Evolutionary conservation across 345 rosid genomes (phyloP).

Genomic region (Pistacia atlantica): DNA sequence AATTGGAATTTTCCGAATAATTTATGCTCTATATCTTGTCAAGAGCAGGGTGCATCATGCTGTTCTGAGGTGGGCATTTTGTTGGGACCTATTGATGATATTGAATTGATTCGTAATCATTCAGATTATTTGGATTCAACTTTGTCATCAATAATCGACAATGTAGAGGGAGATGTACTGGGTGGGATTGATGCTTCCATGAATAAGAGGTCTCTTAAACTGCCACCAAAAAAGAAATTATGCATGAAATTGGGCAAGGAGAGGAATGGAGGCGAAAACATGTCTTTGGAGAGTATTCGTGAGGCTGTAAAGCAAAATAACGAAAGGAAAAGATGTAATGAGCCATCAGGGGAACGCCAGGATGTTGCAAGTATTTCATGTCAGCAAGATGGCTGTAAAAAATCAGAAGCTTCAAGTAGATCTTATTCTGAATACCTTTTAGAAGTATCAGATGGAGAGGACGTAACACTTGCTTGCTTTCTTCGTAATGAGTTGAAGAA

Average conservation of each 20-base stretch:
- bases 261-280: background rate
- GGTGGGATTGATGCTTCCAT: no score
- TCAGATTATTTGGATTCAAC: slow-evolving; percentile 11
- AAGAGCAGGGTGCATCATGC: background rate
- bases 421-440: slow-evolving; percentile 10
- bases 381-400: slow-evolving; percentile 3
- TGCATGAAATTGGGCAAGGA: background rate
- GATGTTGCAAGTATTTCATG: background rate
- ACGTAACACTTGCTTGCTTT: slow-evolving; percentile 8
- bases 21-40: background rate
- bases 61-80: background rate
- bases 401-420: slow-evolving; percentile 5
- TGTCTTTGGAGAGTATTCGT: background rate
- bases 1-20: no score
- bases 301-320: background rate
- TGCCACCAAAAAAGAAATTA: no score
- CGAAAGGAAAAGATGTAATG: slow-evolving; percentile 14
- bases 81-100: slow-evolving; percentile 12
- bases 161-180: no score
- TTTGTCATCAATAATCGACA: no score
- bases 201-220: no score
- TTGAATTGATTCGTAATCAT: slow-evolving; percentile 21
- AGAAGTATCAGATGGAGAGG: slow-evolving; percentile 22
- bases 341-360: slow-evolving; percentile 1
- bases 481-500: no score